Base-by-base conservation (phyloP, 352 stramenopile species). In the Phytophthora hybrid region DNA sequence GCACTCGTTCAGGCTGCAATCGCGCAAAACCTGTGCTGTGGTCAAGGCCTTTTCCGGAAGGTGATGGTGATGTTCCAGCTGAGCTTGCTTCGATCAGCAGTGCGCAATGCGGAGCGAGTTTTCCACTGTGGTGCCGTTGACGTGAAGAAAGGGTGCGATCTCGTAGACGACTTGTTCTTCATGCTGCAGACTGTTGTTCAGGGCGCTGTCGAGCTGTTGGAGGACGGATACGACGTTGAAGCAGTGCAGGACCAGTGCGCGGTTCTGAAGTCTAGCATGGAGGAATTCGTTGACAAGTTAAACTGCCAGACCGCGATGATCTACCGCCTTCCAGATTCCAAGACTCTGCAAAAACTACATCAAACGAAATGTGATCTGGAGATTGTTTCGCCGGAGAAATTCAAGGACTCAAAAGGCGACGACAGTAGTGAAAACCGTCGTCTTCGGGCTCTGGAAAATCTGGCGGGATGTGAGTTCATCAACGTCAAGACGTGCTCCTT, bases 1-100 rank as follows among this genome's bases (percentile, higher is more conserved):
- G 44, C 83, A 16, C 60, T 93, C 4, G 83, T 93, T 2, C 62
- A 76, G 2, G 71, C 69, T 3, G 73, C 69, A 2, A 58, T 93
- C 18, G 62, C 49, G 7, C 74, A 81, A 10, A 77, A 82, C 13
- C 31, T 92, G 4, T 78, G 65, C n/a, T 81, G 73, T 10, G 74
- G 66, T 8, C 57, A 49, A 11, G 72, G 65, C 7, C 44, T 89
- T 10, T 81, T 82, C 19, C 54, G 73, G 1, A 91, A 88, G 29
- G 55, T 72, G 19, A 72, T 81, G 51, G 41, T 85, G 8, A 13
- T 47, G 31, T 82, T 90, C 4, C 37, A 83, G 34, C 16, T 83
- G 23, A 63, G 51, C 19, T 37, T 77, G 39, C 41, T 49, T 8
- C 58, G 63, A 54, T 51, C n/a, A 26, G 26, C 32, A 69, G 19